phyloP scores from a whole-genome alignment of 805 yeast genomes.

The Jamesozyma jinghongensis region DNA sequence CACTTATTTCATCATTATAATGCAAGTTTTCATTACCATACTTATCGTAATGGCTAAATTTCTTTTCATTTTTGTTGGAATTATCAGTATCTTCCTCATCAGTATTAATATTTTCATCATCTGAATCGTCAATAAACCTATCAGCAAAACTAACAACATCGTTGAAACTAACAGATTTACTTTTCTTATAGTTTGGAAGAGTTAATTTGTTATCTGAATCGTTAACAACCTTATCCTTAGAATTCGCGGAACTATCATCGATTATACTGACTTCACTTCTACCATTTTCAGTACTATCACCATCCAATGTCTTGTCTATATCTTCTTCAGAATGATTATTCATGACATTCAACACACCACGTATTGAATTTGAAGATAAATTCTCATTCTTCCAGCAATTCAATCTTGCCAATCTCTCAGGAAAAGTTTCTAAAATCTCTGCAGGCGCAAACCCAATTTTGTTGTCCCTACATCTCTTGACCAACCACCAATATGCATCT shows the following conservation, averaged over 20 bases:
- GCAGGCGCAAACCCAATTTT: slow-evolving; percentile 95
- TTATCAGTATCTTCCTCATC: slow-evolving; percentile 18
- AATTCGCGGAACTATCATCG: not conserved
- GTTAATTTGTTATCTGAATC: slow-evolving; percentile 3
- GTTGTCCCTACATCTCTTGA: slow-evolving; percentile 47
- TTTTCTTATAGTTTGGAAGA: slow-evolving; percentile 12
- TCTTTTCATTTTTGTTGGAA: slow-evolving; percentile 12
- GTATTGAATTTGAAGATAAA: slow-evolving; percentile 14
- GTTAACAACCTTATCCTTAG: not conserved
- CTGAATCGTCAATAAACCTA: slow-evolving; percentile 18
- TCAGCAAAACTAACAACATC: slow-evolving; percentile 29
- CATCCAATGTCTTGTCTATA: not conserved
- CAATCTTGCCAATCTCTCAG: slow-evolving; percentile 81
- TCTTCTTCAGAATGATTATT: slow-evolving; percentile 3
- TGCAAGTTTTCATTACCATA: slow-evolving; percentile 32
- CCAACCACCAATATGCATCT: slow-evolving; percentile 96
- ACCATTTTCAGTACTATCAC: not conserved
- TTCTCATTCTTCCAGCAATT: slow-evolving; percentile 91
- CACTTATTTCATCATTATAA: slow-evolving; percentile 23
- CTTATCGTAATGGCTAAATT: slow-evolving; percentile 24
- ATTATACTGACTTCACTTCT: not conserved
- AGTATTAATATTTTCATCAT: slow-evolving; percentile 13
- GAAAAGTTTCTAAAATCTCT: slow-evolving; percentile 84
- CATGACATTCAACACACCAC: not conserved
- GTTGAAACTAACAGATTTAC: slow-evolving; percentile 29